Percentiles rank a stretch among this genome's conserved stretches.
Conservation (phyloP, 768 basidiomycete species). For the Pleurotus sapidus region DNA sequence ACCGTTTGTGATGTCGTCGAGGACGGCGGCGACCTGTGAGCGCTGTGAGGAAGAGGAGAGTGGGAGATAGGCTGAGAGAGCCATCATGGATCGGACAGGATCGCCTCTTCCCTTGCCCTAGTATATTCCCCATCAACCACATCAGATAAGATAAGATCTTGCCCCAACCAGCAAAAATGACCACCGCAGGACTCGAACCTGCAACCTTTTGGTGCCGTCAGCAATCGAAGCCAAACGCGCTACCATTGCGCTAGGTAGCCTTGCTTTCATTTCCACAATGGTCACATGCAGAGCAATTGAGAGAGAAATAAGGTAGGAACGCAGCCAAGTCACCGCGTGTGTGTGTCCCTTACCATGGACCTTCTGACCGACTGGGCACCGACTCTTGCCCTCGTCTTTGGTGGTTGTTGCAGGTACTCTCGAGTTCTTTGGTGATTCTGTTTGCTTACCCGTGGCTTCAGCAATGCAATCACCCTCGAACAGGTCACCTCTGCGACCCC, state of each 20-base stretch:
- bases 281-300: too few relatives aligned
- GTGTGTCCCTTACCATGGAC: not conserved
- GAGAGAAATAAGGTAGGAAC: not conserved
- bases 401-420: constrained; percentile 79
- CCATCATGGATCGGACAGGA: not conserved
- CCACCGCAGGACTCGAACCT: constrained; percentile 96
- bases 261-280: constrained; percentile 1
- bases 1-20: constrained; percentile 3
- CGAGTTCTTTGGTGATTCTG: not conserved
- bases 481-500: constrained; percentile 68
- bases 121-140: too few relatives aligned
- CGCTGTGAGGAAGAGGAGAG: constrained; percentile 7
- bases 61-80: not conserved
- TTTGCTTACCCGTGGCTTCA: constrained; percentile 22
- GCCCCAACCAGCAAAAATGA: constrained; percentile 36
- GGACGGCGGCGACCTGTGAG: not conserved
- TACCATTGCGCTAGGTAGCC: constrained; percentile 69
- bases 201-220: constrained; percentile 86
- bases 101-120: too few relatives aligned
- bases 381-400: constrained; percentile 76
- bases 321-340: not conserved
- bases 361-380: constrained; percentile 47
- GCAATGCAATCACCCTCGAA: constrained; percentile 79
- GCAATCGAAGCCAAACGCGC: constrained; percentile 70
- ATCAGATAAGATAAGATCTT: too few relatives aligned